phyloP scores from a whole-genome alignment of 805 yeast genomes.

The Pichia deserticola region DNA sequence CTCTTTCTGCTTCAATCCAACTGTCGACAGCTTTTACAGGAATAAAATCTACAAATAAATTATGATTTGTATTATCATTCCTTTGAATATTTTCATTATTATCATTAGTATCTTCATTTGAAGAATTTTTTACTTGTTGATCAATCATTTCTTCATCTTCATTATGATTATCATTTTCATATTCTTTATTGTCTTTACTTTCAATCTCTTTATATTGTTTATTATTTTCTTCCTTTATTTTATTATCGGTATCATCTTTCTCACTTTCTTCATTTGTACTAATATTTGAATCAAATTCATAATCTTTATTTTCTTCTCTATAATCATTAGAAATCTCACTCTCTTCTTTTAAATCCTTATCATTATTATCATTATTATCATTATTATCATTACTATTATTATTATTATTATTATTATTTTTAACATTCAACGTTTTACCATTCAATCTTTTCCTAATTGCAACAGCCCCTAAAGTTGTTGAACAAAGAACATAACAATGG shows the following conservation, averaged over 20 bases:
- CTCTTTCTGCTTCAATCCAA: conserved; percentile 41
- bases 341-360: too few relatives aligned
- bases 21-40: conserved; percentile 38
- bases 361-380: not conserved
- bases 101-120: too few relatives aligned
- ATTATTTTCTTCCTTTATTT: conserved; percentile 2
- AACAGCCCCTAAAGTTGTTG: conserved; percentile 34
- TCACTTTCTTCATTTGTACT: not conserved
- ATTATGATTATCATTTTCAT: too few relatives aligned
- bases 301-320: too few relatives aligned
- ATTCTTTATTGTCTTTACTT: not conserved
- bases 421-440: conserved; percentile 24
- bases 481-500: conserved; percentile 36
- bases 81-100: not conserved
- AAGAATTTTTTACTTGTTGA: too few relatives aligned
- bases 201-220: conserved; percentile 3
- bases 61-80: conserved; percentile 16
- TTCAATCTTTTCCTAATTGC: conserved; percentile 29
- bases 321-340: too few relatives aligned
- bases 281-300: conserved; percentile 2
- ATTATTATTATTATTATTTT: too few relatives aligned
- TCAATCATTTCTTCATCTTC: too few relatives aligned
- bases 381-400: too few relatives aligned
- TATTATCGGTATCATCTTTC: not conserved
- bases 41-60: conserved; percentile 32